Evolutionary conservation across 768 basidiomycete genomes (phyloP).

Genomic region (Floccularia luteovirens): DNA sequence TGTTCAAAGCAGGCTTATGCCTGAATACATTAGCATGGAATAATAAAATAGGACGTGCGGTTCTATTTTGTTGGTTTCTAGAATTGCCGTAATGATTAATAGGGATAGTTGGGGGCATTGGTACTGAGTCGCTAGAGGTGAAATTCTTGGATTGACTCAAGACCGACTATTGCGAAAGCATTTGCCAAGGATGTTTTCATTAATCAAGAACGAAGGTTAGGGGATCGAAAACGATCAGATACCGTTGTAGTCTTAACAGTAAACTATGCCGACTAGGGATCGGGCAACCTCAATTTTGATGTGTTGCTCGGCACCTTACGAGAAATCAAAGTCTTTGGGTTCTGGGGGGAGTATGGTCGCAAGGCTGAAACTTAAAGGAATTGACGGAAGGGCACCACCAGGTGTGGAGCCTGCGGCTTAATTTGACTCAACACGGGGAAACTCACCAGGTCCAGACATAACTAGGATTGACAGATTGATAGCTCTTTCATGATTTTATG

Average conservation of each 20-base stretch:
- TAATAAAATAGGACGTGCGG: constrained; percentile 77
- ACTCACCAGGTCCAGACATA: constrained; percentile 77
- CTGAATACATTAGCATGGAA: constrained; percentile 80
- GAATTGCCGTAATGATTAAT: constrained; percentile 77
- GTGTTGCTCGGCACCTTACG: constrained; percentile 74
- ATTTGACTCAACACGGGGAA: constrained; percentile 82
- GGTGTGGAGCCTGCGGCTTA: constrained; percentile 73
- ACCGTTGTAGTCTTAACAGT: constrained; percentile 80
- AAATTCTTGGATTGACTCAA: constrained; percentile 82
- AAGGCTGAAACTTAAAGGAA: constrained; percentile 76
- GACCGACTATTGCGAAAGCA: constrained; percentile 79
- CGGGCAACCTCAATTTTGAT: constrained; percentile 59
- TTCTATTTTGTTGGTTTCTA: constrained; percentile 82
- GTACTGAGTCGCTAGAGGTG: constrained; percentile 79
- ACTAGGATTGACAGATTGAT: constrained; percentile 76
- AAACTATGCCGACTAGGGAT: constrained; percentile 80
- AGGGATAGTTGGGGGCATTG: constrained; percentile 79
- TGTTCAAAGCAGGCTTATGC: constrained; percentile 75
- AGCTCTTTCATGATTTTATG: constrained; percentile 82
- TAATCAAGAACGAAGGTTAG: constrained; percentile 83
- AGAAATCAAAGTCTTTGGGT: constrained; percentile 90
- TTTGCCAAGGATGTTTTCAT: constrained; percentile 84
- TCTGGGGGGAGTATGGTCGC: constrained; percentile 45
- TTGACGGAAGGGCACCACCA: constrained; percentile 82
- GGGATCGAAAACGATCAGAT: constrained; percentile 83